These are phyloP conservation scores for Sugiyamaella castrensis DNA, from an alignment of 1,139 yeast species.

Conservation along the genomic window DNA sequence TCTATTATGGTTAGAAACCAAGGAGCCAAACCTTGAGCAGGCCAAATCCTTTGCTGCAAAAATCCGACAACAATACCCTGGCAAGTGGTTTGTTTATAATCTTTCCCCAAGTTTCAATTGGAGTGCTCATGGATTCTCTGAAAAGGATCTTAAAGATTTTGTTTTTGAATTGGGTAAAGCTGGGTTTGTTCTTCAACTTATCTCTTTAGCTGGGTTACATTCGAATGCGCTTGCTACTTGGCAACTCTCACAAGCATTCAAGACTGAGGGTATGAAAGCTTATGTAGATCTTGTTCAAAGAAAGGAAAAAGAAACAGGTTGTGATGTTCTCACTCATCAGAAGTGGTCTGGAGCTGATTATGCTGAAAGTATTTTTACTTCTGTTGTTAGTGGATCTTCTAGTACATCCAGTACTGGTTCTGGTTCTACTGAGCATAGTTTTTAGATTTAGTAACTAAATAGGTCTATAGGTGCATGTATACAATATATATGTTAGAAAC, in stretches of 20 bases:
- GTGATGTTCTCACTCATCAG: constrained; percentile 57
- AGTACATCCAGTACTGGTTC: constrained; percentile 48
- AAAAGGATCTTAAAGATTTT: constrained; percentile 46
- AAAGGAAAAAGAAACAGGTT: constrained; percentile 44
- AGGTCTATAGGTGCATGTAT: too few relatives aligned
- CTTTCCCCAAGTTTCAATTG: constrained; percentile 59
- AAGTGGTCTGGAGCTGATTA: constrained; percentile 60
- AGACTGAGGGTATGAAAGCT: constrained; percentile 53
- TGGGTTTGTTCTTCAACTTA: constrained; percentile 53
- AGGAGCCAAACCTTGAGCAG: constrained; percentile 51
- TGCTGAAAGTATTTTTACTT: constrained; percentile 45
- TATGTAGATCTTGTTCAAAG: constrained; percentile 52
- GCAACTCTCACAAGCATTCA: constrained; percentile 48
- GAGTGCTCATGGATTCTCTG: constrained; percentile 53
- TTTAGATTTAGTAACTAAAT: too few relatives aligned
- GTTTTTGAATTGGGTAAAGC: constrained; percentile 54
- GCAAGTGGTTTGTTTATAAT: constrained; percentile 56
- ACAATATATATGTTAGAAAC: too few relatives aligned
- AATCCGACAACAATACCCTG: constrained; percentile 49
- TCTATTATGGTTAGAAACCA: constrained; percentile 57
- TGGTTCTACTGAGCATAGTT: constrained; percentile 45
- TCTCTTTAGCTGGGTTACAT: constrained; percentile 56
- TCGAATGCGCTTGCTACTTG: constrained; percentile 50
- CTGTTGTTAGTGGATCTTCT: constrained; percentile 47
- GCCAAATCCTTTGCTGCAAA: constrained; percentile 49